Evolutionary conservation across 1,284 basidiomycete species (phyloP), one percentile per base, ranked within the genome.

Genomic region (Ustilago shanxiensis): DNA sequence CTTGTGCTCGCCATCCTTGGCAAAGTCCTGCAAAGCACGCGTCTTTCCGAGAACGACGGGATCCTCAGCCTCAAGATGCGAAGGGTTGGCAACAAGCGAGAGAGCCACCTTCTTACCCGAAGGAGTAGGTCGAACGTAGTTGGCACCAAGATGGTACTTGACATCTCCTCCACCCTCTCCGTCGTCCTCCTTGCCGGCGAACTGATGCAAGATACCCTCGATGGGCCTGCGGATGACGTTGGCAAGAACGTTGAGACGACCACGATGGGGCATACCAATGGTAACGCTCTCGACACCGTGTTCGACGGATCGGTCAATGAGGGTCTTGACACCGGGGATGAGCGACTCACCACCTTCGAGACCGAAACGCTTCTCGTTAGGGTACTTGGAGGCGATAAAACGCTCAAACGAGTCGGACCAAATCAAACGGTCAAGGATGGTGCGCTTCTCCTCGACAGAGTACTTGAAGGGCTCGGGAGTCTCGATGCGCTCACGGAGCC

Each of bases 351-450:
- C 97, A 72, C 97, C 97, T 88, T 99, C 97, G 60, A 99, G 91
- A 88, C 97, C 97, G 88, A 99, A 99, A 63, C 97, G 93, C 88
- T 99, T 99, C 89, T 99, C 97, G 88, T 98, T 99, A 78, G 97
- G 97, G 88, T 95, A 98, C 88, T 99, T 99, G 89, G 92, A 94
- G 24, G 95, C 92, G 80, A 99, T 95, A 89, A 98, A 99, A 86
- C 96, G 95, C 88, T 99, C 97, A 84, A 99, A 98, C 6, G 94
- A 93, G 87, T 99, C 96, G 29, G 96, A 99, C 97, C 97, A 99
- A 87, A 98, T 98, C 84, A 98, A 91, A 72, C 97, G 93, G 88
- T 99, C 97, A 68, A 99, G 91, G 79, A 99, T 97, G 92, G 97
- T 96, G 66, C 95, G 92, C 89, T 99, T 99, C 89, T 99, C 96